Base-by-base conservation (phyloP, 306 rosid species). In the Trifolium subterraneum region DNA sequence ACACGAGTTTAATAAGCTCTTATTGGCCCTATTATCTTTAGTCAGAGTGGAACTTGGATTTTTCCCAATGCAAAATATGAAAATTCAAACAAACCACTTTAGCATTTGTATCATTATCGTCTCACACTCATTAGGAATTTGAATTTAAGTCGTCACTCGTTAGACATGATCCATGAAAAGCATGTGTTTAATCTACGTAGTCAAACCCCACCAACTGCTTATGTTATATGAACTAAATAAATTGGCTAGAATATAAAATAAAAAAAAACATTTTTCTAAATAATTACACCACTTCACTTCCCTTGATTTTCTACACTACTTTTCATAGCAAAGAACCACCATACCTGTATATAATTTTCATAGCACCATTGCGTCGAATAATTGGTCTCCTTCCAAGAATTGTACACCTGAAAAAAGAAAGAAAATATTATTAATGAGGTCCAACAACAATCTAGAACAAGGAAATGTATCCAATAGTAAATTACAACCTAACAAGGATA, bases 311-410 rank as follows among this genome's bases (percentile, higher is more conserved):
- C 68, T 6, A 47, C 14, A 51, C 44, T 48, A 47, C 10, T 48
- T 52, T 63, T 56, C 58, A 50, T 58, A 66, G 70, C 56, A 29
- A 64, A 72, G 59, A 41, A 41, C 16, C 25, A 38, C 14, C 25
- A 38, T 76, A 89, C 98, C 97, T 94, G 99, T 71, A 94, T 90
- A 70, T 90, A 92, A 72, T 90, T 94, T 70, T 94, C 99, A 36
- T 83, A 94, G 77, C 99, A 92, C 99, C 99, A 94, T 36, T 94
- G 99, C 6, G 97, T 88, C 59, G 99, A 94, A 86, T 72, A 94
- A 81, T 94, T 92, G 62, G 97, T 92, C 85, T 94, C 99, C 81
- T 86, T 94, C 99, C 99, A 94, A n/a, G 97, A 90, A 81, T 64
- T 84, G 79, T 86, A 94, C 16, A 94, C 99, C 98, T 93, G 76